phyloP scores from a whole-genome alignment of 306 rosid genomes.

The Glycine tomentella region DNA sequence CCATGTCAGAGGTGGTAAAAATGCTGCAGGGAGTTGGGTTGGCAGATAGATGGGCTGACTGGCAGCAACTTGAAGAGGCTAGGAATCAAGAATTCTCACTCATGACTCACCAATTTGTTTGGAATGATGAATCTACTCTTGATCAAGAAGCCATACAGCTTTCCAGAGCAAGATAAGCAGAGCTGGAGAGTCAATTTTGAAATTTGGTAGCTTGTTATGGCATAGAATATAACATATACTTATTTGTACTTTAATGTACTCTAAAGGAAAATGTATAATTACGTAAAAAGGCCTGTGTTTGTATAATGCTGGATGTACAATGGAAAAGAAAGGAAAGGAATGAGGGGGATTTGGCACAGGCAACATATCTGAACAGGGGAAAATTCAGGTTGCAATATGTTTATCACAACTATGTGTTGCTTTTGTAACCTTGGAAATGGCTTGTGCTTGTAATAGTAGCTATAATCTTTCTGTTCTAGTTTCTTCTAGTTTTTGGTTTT shows the following conservation, averaged over 20 bases:
- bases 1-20: slow-evolving; percentile 72
- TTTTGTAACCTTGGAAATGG: slow-evolving; percentile 37
- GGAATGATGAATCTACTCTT: slow-evolving; percentile 81
- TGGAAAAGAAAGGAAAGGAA: slow-evolving; percentile 31
- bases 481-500: too few relatives aligned
- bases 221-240: slow-evolving; percentile 30
- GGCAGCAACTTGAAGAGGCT: slow-evolving; percentile 74
- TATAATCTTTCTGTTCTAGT: neutral
- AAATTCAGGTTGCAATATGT: slow-evolving; percentile 39
- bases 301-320: slow-evolving; percentile 26
- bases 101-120: slow-evolving; percentile 70
- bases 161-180: slow-evolving; percentile 72
- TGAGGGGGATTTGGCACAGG: slow-evolving; percentile 27
- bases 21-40: slow-evolving; percentile 74
- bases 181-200: slow-evolving; percentile 48
- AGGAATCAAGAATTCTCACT: slow-evolving; percentile 62
- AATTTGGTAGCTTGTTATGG: neutral
- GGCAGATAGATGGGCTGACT: slow-evolving; percentile 84
- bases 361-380: slow-evolving; percentile 24
- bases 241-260: slow-evolving; percentile 2
- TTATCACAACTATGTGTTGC: slow-evolving; percentile 15
- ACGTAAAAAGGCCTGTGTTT: slow-evolving; percentile 29
- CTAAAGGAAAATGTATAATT: slow-evolving; percentile 6
- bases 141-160: slow-evolving; percentile 92
- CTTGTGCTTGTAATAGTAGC: slow-evolving; percentile 3